Conservation (phyloP, 2,329 filamentous ascomycete species). For the Amesomyces nigricolor region DNA sequence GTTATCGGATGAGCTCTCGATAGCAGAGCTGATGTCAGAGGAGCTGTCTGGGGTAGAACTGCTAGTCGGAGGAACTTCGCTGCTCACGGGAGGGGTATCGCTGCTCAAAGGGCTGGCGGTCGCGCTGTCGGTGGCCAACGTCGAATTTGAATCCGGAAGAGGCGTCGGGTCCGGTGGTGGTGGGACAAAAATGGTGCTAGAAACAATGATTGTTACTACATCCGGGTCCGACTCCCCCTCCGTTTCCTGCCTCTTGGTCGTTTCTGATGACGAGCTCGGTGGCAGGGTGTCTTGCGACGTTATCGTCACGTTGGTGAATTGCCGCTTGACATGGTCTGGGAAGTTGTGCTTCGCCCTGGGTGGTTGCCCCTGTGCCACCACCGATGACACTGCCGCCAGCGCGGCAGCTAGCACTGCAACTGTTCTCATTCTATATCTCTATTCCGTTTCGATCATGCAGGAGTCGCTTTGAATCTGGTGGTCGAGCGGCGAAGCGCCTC, state of each 20-base stretch:
- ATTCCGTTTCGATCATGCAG: constrained; percentile 18
- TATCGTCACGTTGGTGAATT: constrained; percentile 41
- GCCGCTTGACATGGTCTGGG: constrained; percentile 50
- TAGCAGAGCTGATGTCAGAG: not conserved
- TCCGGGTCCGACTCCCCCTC: constrained; percentile 3
- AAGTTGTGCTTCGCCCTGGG: constrained; percentile 52
- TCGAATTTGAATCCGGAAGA: not conserved
- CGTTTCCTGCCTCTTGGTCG: constrained; percentile 6
- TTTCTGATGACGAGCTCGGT: constrained; percentile 9
- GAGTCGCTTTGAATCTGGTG: constrained; percentile 3
- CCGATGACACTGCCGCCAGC: constrained; percentile 42
- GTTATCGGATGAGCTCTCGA: not conserved
- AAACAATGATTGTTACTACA: constrained; percentile 5
- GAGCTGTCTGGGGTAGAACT: not conserved
- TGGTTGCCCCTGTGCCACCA: constrained; percentile 37
- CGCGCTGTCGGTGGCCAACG: not conserved
- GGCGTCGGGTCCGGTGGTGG: constrained; percentile 1
- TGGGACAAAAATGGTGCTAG: constrained; percentile 9
- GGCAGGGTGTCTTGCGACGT: constrained; percentile 25
- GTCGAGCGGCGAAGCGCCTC: constrained; percentile 2
- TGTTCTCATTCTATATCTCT: constrained; percentile 42
- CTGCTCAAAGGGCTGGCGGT: not conserved
- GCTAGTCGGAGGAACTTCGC: not conserved
- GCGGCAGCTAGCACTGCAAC: constrained; percentile 45
- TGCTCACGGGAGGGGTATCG: not conserved